Evolutionary conservation across 1,284 basidiomycete genomes (phyloP).

Genomic region (Cutaneotrichosporon daszewskae): DNA sequence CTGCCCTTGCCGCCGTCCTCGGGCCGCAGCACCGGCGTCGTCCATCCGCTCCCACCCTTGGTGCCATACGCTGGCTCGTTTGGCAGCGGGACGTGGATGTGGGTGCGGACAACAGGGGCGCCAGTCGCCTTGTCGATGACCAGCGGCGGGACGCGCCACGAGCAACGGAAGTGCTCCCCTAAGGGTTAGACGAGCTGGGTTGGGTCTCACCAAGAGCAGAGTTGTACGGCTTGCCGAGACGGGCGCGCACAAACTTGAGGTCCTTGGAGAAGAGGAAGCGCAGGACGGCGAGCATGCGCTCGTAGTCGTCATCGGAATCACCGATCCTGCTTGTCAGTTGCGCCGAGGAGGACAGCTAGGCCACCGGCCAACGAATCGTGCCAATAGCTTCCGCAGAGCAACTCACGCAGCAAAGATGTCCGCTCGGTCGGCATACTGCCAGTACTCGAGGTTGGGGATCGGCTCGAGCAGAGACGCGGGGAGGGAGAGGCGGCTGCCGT

Average conservation of each 20-base stretch:
- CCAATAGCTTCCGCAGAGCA: neutral
- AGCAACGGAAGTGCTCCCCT: conserved; percentile 78
- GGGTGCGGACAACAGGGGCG: conserved; percentile 46
- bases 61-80: conserved; percentile 43
- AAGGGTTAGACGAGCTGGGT: neutral
- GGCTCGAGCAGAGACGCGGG: conserved; percentile 86
- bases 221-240: conserved; percentile 94
- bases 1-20: conserved; percentile 35
- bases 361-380: no score
- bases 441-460: conserved; percentile 89
- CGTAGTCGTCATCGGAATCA: conserved; percentile 80
- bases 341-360: neutral
- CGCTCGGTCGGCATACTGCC: conserved; percentile 89
- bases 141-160: conserved; percentile 53
- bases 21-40: conserved; percentile 38
- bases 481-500: conserved; percentile 56
- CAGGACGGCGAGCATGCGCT: conserved; percentile 84
- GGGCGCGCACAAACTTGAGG: conserved; percentile 85
- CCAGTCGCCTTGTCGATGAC: conserved; percentile 41
- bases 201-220: conserved; percentile 64
- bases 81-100: conserved; percentile 44
- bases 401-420: conserved; percentile 83
- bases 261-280: conserved; percentile 91
- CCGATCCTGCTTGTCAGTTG: conserved; percentile 60
- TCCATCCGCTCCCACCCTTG: conserved; percentile 41